Percentiles rank a stretch among this genome's conserved stretches.
Conservation (phyloP, 768 basidiomycete genomes). For the Gloeophyllum trabeum region DNA sequence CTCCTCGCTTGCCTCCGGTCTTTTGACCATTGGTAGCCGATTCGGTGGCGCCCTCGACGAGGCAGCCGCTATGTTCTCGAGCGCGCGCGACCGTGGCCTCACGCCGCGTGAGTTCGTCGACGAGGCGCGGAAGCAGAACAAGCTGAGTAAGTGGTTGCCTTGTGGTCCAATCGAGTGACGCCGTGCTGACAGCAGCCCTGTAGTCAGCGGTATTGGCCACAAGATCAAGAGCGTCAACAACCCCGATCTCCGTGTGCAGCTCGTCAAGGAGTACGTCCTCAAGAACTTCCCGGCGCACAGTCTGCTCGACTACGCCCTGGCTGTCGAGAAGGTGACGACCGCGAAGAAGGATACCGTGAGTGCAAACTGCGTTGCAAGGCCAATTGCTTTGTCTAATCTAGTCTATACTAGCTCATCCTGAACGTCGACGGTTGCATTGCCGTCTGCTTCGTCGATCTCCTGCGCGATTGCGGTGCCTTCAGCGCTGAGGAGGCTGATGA, state of each 20-base stretch:
- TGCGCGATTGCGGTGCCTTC: conserved; percentile 89
- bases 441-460: conserved; percentile 92
- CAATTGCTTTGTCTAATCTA: conserved; percentile 3
- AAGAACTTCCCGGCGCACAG: conserved; percentile 95
- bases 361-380: too few relatives aligned
- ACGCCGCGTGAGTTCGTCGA: conserved; percentile 99
- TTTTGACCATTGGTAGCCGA: conserved; percentile 94
- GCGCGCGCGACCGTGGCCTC: conserved; percentile 80
- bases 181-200: conserved; percentile 3
- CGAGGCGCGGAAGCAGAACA: conserved; percentile 84
- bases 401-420: conserved; percentile 65
- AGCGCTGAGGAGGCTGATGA: conserved; percentile 93
- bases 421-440: conserved; percentile 96
- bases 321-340: conserved; percentile 95
- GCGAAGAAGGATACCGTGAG: conserved; percentile 91
- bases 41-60: conserved; percentile 99
- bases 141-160: conserved; percentile 57
- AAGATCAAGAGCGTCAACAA: conserved; percentile 99
- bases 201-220: conserved; percentile 97
- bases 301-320: conserved; percentile 88
- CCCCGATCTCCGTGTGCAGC: conserved; percentile 86
- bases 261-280: conserved; percentile 90
- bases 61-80: conserved; percentile 92
- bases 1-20: conserved; percentile 90
- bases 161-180: conserved; percentile 1